phyloP scores from a whole-genome alignment of 306 rosid species.

The Cucumis melo region DNA sequence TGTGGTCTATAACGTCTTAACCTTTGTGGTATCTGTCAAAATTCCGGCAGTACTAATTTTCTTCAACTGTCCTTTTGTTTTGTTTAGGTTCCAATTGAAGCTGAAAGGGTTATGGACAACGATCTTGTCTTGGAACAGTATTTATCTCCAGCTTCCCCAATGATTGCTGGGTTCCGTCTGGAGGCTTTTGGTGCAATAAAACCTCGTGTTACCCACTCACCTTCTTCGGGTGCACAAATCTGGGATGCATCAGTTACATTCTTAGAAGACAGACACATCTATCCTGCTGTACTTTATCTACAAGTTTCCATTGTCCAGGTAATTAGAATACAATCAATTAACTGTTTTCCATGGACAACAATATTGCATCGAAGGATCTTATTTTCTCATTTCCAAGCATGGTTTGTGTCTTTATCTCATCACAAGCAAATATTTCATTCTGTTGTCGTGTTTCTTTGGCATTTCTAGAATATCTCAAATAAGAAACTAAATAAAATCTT shows the following conservation, averaged over 20 bases:
- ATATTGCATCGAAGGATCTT: background rate
- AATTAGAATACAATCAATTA: slow-evolving; percentile 11
- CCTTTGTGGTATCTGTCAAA: slow-evolving; percentile 5
- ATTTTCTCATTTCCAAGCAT: background rate
- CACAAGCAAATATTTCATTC: background rate
- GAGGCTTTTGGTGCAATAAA: slow-evolving; percentile 80
- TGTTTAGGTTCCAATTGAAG: slow-evolving; percentile 73
- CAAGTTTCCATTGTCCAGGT: slow-evolving; percentile 87
- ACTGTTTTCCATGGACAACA: background rate
- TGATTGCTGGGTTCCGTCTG: slow-evolving; percentile 82
- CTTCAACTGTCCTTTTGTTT: slow-evolving; percentile 7
- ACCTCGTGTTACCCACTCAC: slow-evolving; percentile 89
- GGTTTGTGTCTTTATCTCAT: background rate
- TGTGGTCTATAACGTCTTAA: slow-evolving; percentile 3
- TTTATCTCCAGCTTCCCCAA: slow-evolving; percentile 59
- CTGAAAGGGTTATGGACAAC: slow-evolving; percentile 58
- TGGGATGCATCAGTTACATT: slow-evolving; percentile 30
- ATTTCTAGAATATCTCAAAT: background rate
- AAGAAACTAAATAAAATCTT: background rate
- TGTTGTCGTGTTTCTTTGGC: background rate
- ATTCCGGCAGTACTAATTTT: background rate
- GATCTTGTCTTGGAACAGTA: slow-evolving; percentile 71
- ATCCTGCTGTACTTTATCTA: slow-evolving; percentile 71
- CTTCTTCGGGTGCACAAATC: slow-evolving; percentile 31
- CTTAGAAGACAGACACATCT: slow-evolving; percentile 62